Base-by-base conservation (phyloP, 345 rosid species). In the Eucalyptus sideroxylon region DNA sequence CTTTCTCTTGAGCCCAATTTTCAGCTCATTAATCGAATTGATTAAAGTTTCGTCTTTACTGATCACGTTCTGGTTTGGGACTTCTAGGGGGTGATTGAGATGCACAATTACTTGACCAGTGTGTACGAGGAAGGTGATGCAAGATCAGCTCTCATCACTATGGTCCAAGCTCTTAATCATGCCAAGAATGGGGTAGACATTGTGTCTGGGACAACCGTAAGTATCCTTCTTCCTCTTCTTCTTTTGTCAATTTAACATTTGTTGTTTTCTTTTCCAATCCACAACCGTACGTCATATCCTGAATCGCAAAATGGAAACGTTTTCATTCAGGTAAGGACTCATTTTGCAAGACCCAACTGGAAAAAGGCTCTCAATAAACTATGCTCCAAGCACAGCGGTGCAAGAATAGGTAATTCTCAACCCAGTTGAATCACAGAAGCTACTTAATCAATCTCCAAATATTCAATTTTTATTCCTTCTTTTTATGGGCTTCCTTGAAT, bases 81-180 rank as follows among this genome's bases (percentile, higher is more conserved):
- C 90, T 59, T 90, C 50, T 89, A 98, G 99, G 99, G 99, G 50
- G 97, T 98, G 87, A 97, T 98, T 87, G 99, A 98, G 91, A 97
- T 98, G 99, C 99, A 98, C 94, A 98, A 98, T 90, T 97, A 98
- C 93, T 92, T 98, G 92, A 98, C 99, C 21, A 98, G 99, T 88
- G 99, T 98, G 77, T 98, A 98, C 53, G 99, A 97, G 93, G 99
- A 98, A 97, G 99, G 99, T 12, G 99, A 98, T 91, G 99, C 99
- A n/a, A 93, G 99, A 87, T 98, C 99, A 42, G 96, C 99, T 92
- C 98, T 98, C 85, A 98, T 98, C 86, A 96, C 99, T 81, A 98
- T 97, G 99, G 99, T 98, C 85, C 99, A 98, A 92, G 99, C 99
- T 65, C 95, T 98, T 88, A 98, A 98, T 87, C 99, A 97, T 80